Conservation (phyloP, 164 flowering plant species). For the Tetrastigma voinierianum region DNA sequence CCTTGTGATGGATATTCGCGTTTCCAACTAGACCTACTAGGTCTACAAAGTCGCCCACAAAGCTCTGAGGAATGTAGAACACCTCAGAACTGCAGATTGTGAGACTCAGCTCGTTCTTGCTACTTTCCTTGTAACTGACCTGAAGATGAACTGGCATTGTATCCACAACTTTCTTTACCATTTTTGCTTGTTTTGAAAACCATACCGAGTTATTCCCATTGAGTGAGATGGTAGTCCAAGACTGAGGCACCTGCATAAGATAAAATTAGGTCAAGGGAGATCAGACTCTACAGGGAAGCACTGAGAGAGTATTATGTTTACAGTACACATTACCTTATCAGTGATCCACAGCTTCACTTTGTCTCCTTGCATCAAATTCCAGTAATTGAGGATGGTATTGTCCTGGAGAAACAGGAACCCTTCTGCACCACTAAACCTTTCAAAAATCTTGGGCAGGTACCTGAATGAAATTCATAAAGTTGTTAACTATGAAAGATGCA, state of each 20-base stretch:
- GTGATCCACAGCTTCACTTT: background rate
- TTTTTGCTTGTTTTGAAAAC: background rate
- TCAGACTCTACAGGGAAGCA: background rate
- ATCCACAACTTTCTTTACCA: background rate
- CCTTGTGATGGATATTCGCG: background rate
- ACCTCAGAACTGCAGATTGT: background rate
- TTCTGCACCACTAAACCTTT: background rate
- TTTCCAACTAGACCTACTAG: background rate
- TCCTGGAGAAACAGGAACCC: background rate
- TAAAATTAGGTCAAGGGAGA: background rate
- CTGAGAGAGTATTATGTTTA: background rate
- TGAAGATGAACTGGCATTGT: background rate
- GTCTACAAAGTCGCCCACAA: background rate
- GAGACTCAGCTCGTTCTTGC: background rate
- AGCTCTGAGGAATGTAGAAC: background rate
- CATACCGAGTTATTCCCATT: background rate
- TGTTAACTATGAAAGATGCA: background rate
- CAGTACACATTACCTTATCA: background rate
- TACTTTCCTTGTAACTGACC: background rate
- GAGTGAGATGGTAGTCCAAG: constrained; percentile 2
- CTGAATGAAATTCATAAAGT: background rate
- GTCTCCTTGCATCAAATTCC: constrained; percentile 1
- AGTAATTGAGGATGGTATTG: constrained; percentile 1
- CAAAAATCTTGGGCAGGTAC: background rate
- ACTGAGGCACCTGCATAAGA: background rate